Evolutionary conservation across 371 early-diverging fungal genomes (phyloP), one percentile per base, ranked within the genome.

Genomic region (Mortierella sp.): DNA sequence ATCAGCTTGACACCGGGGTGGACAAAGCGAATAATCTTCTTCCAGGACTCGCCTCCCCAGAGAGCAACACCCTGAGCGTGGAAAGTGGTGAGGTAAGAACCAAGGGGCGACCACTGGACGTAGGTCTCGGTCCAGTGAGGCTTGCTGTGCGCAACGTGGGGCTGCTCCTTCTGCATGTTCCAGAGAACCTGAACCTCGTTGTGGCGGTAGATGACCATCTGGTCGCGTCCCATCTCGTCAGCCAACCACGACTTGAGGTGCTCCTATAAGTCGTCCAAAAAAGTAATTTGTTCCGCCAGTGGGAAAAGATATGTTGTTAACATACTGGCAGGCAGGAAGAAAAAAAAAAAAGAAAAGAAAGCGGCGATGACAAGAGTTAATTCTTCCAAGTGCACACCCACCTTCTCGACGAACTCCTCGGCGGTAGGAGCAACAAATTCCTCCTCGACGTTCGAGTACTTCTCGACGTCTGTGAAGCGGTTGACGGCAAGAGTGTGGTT

Each of bases 11-110:
- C 97, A 67, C 93, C 92, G 29, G 94, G 95, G 81, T 98, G 99
- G 50, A 91, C 88, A 73, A 98, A 97, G 30, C 96, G 93, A 68
- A 91, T 88, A 70, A 98, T 93, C 85, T 94, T 92, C 72, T 90
- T 88, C 93, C 94, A 97, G 50, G 91, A 89, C n/a, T 93, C 90
- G 43, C 98, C 98, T 79, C 99, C 98, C 98, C 98, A 99, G 64
- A 99, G 88, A 25, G 90, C 97, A 60, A 98, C 90, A 70, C 98
- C 98, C 82, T 93, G 96, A 63, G 90, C 89, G 82, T 98, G 98
- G 89, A 97, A 89, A 44, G 98, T 97, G 52, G 93, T 88, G 60
- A 99, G 87, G 82, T 95, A 99, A 26, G 95, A 93, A 59, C 99
- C 99, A 37, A 88, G 85, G 16, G 98, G 96, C 14, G 98, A 97